Conservation (phyloP, 73 alveolate genomes). For the Uronychia setigera region DNA sequence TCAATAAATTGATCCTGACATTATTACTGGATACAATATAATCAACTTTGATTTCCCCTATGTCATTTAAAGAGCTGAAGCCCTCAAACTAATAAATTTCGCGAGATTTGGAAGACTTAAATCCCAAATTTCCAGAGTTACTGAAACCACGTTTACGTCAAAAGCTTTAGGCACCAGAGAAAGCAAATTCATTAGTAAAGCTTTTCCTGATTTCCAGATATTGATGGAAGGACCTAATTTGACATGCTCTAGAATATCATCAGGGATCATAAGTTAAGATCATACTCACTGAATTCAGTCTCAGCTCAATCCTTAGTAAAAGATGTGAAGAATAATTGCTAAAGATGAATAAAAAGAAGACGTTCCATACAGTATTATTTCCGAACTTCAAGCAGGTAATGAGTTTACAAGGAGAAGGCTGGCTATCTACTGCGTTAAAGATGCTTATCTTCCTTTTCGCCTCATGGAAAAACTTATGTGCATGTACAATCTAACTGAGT, state of each 20-base stretch:
- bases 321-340: background rate
- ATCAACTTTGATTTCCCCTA: slow-evolving; percentile 98
- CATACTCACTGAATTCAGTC: slow-evolving; percentile 97
- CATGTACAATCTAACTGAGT: slow-evolving; percentile 94
- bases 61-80: slow-evolving; percentile 90
- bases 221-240: slow-evolving; percentile 96
- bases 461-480: slow-evolving; percentile 96
- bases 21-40: slow-evolving; percentile 99
- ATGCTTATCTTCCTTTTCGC: slow-evolving; percentile 93
- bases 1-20: slow-evolving; percentile 98
- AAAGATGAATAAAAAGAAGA: slow-evolving; percentile 97
- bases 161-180: slow-evolving; percentile 98
- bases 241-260: slow-evolving; percentile 98
- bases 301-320: slow-evolving; percentile 93
- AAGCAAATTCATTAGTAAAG: slow-evolving; percentile 83
- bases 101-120: slow-evolving; percentile 85
- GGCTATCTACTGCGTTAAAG: slow-evolving; percentile 99
- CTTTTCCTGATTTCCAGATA: slow-evolving; percentile 21
- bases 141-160: slow-evolving; percentile 86
- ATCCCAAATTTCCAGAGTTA: slow-evolving; percentile 71
- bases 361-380: slow-evolving; percentile 88
- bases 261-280: slow-evolving; percentile 98
- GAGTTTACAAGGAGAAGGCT: slow-evolving; percentile 93
- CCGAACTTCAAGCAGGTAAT: slow-evolving; percentile 59
- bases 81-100: slow-evolving; percentile 75